Conservation (phyloP, 495 filamentous ascomycete species). For the Xylaria grammica region DNA sequence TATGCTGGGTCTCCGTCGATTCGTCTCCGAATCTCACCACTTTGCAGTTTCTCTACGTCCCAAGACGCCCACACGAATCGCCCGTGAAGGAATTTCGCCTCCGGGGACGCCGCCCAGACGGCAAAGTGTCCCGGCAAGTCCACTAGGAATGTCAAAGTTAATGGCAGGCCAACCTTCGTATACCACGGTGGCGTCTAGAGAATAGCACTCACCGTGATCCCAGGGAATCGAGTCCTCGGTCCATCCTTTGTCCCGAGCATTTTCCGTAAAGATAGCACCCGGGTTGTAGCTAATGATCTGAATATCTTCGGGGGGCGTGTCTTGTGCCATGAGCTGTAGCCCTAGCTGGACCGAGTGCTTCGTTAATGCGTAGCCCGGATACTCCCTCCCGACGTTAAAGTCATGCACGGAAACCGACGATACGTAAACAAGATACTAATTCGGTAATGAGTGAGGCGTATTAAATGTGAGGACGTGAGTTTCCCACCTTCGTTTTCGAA, state of each 20-base stretch:
- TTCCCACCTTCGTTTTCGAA: background rate
- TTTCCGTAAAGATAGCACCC: constrained; percentile 26
- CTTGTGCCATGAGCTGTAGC: constrained; percentile 43
- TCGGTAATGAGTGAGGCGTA: background rate
- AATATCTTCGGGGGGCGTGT: constrained; percentile 34
- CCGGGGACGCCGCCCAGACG: constrained; percentile 54
- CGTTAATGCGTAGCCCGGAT: constrained; percentile 38
- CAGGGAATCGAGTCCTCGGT: background rate
- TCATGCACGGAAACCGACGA: constrained; percentile 39
- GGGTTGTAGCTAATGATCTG: constrained; percentile 54
- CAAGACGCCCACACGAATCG: constrained; percentile 55
- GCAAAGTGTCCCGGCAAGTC: constrained; percentile 51
- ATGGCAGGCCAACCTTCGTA: background rate
- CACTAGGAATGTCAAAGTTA: constrained; percentile 29
- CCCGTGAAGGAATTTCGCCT: constrained; percentile 57
- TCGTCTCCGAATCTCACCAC: constrained; percentile 35
- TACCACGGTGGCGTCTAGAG: constrained; percentile 23
- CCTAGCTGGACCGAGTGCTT: constrained; percentile 46
- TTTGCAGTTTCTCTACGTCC: constrained; percentile 58
- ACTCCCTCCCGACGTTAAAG: background rate
- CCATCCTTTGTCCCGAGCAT: background rate
- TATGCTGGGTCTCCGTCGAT: constrained; percentile 39
- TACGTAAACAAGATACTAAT: constrained; percentile 43
- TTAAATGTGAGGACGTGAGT: background rate
- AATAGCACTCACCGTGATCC: constrained; percentile 28